Conservation (phyloP, 441 rosid genomes). For the Corymbia calophylla region DNA sequence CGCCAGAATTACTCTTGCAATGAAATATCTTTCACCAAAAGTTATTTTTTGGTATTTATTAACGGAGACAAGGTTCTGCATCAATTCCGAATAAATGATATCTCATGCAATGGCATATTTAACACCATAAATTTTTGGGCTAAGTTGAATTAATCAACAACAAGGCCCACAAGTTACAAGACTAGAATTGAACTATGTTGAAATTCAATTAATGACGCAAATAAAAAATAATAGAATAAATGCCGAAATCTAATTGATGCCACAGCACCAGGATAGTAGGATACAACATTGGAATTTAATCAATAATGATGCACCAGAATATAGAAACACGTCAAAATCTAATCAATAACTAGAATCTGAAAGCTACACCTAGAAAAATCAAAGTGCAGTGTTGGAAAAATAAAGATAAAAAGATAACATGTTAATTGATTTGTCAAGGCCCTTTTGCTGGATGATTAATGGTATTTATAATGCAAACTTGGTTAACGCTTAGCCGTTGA, state of each 20-base stretch:
- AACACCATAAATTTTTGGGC: neutral
- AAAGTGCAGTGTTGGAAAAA: neutral
- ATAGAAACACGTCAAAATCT: too few species aligned
- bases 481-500: neutral
- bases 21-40: neutral
- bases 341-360: too few species aligned
- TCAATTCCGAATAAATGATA: neutral
- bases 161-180: neutral
- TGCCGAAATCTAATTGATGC: rapidly evolving
- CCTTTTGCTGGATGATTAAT: neutral
- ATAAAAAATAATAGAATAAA: too few species aligned
- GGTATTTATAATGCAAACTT: neutral
- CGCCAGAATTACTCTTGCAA: too few species aligned
- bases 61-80: neutral
- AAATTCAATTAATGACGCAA: too few species aligned
- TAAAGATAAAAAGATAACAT: too few species aligned
- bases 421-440: neutral
- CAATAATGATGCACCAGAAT: neutral
- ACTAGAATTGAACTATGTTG: neutral
- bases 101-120: neutral
- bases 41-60: too few species aligned
- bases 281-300: neutral
- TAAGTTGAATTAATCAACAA: neutral
- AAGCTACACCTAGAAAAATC: too few species aligned
- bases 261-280: neutral